Evolutionary conservation across 78 protist species (phyloP).

Genomic region (Dictyostelium firmibasis): DNA sequence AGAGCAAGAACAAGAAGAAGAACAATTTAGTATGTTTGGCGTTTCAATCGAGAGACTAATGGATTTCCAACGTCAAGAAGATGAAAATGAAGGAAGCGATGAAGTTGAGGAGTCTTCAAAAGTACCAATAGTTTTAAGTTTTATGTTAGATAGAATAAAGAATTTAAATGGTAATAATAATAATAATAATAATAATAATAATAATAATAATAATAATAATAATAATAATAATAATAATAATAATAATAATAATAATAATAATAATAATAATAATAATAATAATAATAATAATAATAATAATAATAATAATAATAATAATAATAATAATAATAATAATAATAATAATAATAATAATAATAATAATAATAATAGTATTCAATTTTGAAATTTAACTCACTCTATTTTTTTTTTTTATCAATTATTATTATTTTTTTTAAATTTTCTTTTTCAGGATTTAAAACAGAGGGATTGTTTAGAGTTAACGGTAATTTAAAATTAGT

Average conservation of each 20-base stretch:
- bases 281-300: not conserved
- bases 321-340: no score
- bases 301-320: not conserved
- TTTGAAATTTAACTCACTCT: not conserved
- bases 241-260: no score
- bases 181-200: no score
- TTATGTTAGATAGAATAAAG: conserved; percentile 34
- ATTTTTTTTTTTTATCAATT: not conserved
- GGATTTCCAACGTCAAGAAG: conserved; percentile 55
- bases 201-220: no score
- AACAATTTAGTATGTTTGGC: conserved; percentile 73
- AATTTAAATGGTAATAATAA: not conserved
- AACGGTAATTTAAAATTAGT: conserved; percentile 44
- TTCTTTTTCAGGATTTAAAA: conserved; percentile 6
- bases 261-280: not conserved
- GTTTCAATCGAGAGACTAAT: conserved; percentile 20
- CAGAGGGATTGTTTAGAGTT: conserved; percentile 66
- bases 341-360: no score
- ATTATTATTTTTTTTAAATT: no score
- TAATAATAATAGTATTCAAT: no score
- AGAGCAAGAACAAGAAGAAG: conserved; percentile 28
- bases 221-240: no score
- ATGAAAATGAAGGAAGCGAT: not conserved
- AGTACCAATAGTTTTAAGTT: conserved; percentile 35
- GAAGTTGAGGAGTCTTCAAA: conserved; percentile 3